phyloP scores from a whole-genome alignment of 2,329 filamentous ascomycete species.

The Tothia fuscella region DNA sequence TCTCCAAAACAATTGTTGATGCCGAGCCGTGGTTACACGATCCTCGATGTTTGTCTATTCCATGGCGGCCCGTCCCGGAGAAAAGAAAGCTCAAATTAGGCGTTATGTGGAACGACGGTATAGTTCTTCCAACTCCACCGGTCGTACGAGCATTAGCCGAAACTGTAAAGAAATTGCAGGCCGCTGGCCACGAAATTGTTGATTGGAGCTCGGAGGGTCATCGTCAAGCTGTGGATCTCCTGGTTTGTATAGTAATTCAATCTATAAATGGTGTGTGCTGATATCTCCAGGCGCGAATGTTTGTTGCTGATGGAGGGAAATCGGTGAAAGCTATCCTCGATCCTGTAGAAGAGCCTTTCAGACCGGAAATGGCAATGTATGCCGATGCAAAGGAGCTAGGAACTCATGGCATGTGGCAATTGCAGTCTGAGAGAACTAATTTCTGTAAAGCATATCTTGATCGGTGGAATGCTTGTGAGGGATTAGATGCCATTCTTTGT shows the following conservation, averaged over 20 bases:
- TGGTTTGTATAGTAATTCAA: slow-evolving; percentile 24
- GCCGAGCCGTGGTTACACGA: slow-evolving; percentile 41
- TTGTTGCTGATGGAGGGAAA: slow-evolving; percentile 40
- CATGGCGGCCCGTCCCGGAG: slow-evolving; percentile 39
- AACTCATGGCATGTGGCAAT: slow-evolving; percentile 35
- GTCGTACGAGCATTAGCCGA: slow-evolving; percentile 22
- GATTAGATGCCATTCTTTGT: slow-evolving; percentile 33
- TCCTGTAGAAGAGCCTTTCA: slow-evolving; percentile 31
- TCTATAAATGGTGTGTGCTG: neutral
- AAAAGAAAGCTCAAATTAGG: slow-evolving; percentile 15
- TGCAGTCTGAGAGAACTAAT: slow-evolving; percentile 35
- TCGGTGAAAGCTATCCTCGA: slow-evolving; percentile 30
- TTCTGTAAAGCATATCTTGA: slow-evolving; percentile 32
- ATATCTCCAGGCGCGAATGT: slow-evolving; percentile 26
- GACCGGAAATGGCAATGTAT: slow-evolving; percentile 38
- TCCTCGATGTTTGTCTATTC: slow-evolving; percentile 40
- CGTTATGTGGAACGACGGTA: slow-evolving; percentile 15
- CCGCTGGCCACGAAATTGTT: slow-evolving; percentile 42
- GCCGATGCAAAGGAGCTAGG: slow-evolving; percentile 32
- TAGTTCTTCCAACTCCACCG: slow-evolving; percentile 15
- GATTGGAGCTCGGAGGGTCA: slow-evolving; percentile 46
- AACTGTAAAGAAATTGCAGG: slow-evolving; percentile 39
- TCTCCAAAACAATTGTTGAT: slow-evolving; percentile 28
- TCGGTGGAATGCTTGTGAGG: slow-evolving; percentile 29
- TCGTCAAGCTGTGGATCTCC: slow-evolving; percentile 36